Evolutionary conservation across 2,329 filamentous ascomycete genomes (phyloP).

Genomic region (Aspergillus neoniger): DNA sequence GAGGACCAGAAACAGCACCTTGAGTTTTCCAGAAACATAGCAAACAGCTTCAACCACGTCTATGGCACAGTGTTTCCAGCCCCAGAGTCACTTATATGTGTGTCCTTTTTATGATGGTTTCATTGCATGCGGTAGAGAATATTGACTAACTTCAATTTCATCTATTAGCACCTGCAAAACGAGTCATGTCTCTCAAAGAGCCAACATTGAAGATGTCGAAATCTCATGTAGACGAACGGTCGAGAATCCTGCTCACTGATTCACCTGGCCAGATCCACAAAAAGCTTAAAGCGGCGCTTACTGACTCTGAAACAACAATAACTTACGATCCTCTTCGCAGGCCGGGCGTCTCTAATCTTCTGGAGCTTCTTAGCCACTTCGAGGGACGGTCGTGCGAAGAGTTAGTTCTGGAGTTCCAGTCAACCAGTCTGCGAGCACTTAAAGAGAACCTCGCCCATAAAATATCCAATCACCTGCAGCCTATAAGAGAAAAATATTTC

Average conservation of each 20-base stretch:
- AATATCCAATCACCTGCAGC: constrained; percentile 32
- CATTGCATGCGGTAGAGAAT: not conserved
- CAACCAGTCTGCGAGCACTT: constrained; percentile 56
- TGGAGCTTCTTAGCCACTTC: constrained; percentile 77
- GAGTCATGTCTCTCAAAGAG: constrained; percentile 84
- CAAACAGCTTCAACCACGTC: constrained; percentile 79
- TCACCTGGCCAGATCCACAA: constrained; percentile 60
- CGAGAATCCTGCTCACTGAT: constrained; percentile 82
- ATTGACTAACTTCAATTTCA: constrained; percentile 7
- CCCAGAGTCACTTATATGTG: constrained; percentile 74
- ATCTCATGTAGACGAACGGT: constrained; percentile 69
- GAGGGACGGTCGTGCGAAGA: constrained; percentile 49
- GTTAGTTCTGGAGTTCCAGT: constrained; percentile 49
- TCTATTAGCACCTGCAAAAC: constrained; percentile 68
- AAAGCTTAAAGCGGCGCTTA: constrained; percentile 74
- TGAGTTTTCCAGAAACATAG: constrained; percentile 86
- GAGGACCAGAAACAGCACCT: constrained; percentile 93
- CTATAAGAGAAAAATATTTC: constrained; percentile 38
- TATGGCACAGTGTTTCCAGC: constrained; percentile 65
- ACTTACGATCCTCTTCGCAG: constrained; percentile 70
- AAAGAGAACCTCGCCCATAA: constrained; percentile 64
- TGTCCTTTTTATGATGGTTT: not conserved
- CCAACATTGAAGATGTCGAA: constrained; percentile 93
- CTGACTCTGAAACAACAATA: constrained; percentile 69
- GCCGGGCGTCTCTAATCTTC: constrained; percentile 84